phyloP scores from a whole-genome alignment of 352 stramenopile genomes.

The Globisporangium echinulatum region DNA sequence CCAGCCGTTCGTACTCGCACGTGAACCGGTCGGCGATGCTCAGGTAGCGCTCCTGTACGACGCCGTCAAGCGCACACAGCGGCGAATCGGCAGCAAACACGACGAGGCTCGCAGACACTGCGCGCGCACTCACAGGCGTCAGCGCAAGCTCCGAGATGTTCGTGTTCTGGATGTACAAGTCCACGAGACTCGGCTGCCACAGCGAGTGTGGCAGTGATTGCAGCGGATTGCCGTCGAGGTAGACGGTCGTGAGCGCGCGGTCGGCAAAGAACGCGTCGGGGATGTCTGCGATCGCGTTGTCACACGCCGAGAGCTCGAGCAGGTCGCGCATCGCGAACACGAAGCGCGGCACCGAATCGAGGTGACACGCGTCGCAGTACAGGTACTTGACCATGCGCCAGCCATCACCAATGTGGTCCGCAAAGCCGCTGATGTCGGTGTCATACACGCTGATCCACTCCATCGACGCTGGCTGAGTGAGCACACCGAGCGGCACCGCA shows the following conservation, averaged over 20 bases:
- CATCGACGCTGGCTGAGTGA: constrained; percentile 1
- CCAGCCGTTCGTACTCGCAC: background rate
- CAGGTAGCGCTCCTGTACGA: background rate
- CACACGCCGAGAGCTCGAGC: constrained; percentile 6
- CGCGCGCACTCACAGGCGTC: background rate
- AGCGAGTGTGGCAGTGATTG: background rate
- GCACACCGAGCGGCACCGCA: constrained; percentile 1
- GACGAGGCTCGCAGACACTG: background rate
- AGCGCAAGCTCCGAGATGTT: background rate
- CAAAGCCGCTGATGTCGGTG: constrained; percentile 1
- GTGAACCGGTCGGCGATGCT: background rate
- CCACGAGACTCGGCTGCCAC: constrained; percentile 10
- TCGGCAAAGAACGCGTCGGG: background rate
- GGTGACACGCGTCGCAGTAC: constrained; percentile 5
- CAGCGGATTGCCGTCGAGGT: constrained; percentile 7
- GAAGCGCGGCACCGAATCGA: background rate
- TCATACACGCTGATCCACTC: constrained; percentile 8
- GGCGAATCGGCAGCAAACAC: background rate
- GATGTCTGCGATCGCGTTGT: constrained; percentile 4
- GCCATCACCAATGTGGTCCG: background rate
- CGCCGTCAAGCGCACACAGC: background rate
- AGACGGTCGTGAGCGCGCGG: constrained; percentile 1
- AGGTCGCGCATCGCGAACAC: constrained; percentile 2
- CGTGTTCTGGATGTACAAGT: constrained; percentile 8
- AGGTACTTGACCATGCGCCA: constrained; percentile 10